Evolutionary conservation across 2,329 filamentous ascomycete species (phyloP).

Genomic region (Trematosphaeria pertusa): DNA sequence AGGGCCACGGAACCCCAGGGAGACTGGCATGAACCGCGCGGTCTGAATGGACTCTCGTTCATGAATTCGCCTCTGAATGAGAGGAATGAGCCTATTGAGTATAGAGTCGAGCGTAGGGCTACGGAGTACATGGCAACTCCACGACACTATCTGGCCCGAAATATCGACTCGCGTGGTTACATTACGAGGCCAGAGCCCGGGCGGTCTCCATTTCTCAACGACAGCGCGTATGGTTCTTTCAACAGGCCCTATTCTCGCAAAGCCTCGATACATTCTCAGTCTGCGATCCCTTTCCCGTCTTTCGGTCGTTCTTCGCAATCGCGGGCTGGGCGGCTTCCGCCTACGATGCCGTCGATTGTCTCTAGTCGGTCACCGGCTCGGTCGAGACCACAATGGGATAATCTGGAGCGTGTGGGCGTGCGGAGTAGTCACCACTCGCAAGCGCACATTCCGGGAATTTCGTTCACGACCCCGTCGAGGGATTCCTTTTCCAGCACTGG

Average conservation of each 20-base stretch:
- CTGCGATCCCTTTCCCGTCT: conserved; percentile 11
- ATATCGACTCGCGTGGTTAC: conserved; percentile 21
- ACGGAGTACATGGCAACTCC: conserved; percentile 3
- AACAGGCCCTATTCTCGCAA: conserved; percentile 10
- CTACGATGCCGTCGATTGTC: conserved; percentile 24
- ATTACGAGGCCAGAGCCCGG: conserved; percentile 16
- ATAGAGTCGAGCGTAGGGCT: conserved; percentile 2
- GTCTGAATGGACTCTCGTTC: conserved; percentile 46
- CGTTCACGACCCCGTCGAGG: conserved; percentile 9
- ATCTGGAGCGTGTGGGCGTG: conserved; percentile 27
- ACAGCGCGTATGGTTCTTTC: conserved; percentile 15
- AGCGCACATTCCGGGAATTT: conserved; percentile 1
- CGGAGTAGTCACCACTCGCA: conserved; percentile 29
- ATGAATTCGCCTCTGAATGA: conserved; percentile 38
- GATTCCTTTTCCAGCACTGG: conserved; percentile 15
- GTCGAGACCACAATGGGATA: conserved; percentile 22
- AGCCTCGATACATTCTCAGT: conserved; percentile 6
- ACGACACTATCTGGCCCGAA: conserved; percentile 13
- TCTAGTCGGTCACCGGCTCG: conserved; percentile 17
- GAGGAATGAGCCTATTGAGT: conserved; percentile 22
- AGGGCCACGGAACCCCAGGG: conserved; percentile 8
- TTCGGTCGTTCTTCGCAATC: conserved; percentile 11
- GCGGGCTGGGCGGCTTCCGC: conserved; percentile 21
- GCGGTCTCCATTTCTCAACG: conserved; percentile 7
- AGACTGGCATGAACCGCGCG: conserved; percentile 31